Percentiles rank a stretch among this genome's conserved stretches.
Evolutionary conservation across 352 stramenopile species (phyloP).

Genomic region (Thalassiosira allenii): DNA sequence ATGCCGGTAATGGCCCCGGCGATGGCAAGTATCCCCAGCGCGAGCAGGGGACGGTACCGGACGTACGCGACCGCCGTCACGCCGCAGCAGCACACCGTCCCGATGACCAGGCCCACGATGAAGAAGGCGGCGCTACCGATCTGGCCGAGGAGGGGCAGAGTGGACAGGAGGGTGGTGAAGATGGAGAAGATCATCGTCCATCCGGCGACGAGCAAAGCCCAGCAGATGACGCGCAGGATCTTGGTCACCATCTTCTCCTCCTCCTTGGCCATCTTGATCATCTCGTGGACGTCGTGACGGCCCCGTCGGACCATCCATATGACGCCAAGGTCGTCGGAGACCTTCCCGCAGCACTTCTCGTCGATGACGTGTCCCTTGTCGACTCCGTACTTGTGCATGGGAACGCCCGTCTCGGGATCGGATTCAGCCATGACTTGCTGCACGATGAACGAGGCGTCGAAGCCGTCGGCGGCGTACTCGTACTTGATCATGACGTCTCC

Average conservation of each 20-base stretch:
- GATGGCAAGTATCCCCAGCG: conserved; percentile 49
- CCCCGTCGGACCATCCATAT: conserved; percentile 72
- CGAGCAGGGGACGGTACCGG: conserved; percentile 57
- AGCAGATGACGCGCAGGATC: conserved; percentile 56
- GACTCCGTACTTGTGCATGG: conserved; percentile 51
- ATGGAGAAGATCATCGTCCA: conserved; percentile 70
- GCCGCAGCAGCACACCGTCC: conserved; percentile 55
- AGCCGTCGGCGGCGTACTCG: conserved; percentile 63
- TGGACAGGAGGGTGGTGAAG: conserved; percentile 57
- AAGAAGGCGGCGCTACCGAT: conserved; percentile 67
- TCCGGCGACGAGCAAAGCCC: conserved; percentile 46
- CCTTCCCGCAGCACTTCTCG: conserved; percentile 57
- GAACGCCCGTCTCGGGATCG: conserved; percentile 54
- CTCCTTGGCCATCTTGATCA: conserved; percentile 67
- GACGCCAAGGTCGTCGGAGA: conserved; percentile 59
- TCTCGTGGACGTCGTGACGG: conserved; percentile 54
- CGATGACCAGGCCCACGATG: conserved; percentile 55
- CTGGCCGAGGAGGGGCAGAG: conserved; percentile 49
- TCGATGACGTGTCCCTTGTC: conserved; percentile 55
- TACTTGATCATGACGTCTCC: conserved; percentile 68
- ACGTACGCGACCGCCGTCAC: conserved; percentile 65
- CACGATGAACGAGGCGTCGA: conserved; percentile 71
- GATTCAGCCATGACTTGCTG: conserved; percentile 52
- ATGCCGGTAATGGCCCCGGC: conserved; percentile 51
- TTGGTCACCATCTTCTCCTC: conserved; percentile 61